Conservation (phyloP, 2,329 filamentous ascomycete species). For the Diaporthe aspalathi region DNA sequence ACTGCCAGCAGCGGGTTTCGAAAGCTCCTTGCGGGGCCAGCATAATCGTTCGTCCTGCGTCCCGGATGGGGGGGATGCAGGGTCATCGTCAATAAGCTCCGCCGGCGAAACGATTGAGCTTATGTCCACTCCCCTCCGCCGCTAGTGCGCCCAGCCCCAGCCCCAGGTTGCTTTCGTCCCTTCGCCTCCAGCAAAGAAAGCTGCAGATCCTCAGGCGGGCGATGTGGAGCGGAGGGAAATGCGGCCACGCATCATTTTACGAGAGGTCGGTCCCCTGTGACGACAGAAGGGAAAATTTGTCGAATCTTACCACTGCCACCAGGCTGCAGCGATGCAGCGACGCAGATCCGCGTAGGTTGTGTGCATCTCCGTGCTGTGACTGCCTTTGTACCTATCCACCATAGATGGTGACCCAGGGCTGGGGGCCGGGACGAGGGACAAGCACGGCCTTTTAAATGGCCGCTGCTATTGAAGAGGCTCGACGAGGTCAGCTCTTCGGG, state of each 20-base stretch:
- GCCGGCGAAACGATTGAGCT: slow-evolving; percentile 37
- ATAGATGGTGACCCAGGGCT: slow-evolving; percentile 28
- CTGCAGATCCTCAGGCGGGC: slow-evolving; percentile 16
- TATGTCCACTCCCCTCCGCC: slow-evolving; percentile 34
- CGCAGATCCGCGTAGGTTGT: not conserved
- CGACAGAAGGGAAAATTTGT: not conserved
- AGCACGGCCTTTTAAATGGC: not conserved
- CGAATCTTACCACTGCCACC: not conserved
- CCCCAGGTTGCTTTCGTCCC: not conserved
- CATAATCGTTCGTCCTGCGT: slow-evolving; percentile 36
- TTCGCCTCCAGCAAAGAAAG: not conserved
- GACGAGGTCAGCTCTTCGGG: not conserved
- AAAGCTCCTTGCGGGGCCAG: slow-evolving; percentile 30
- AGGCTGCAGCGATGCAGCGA: not conserved
- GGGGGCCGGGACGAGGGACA: slow-evolving; percentile 5
- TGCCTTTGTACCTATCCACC: slow-evolving; percentile 6
- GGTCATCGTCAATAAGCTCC: slow-evolving; percentile 37
- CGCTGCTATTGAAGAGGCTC: slow-evolving; percentile 10
- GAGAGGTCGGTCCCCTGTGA: slow-evolving; percentile 14
- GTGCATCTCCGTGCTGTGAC: not conserved
- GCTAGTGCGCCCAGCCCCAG: slow-evolving; percentile 3
- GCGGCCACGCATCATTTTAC: slow-evolving; percentile 19
- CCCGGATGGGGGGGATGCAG: slow-evolving; percentile 24
- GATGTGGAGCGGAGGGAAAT: slow-evolving; percentile 24
- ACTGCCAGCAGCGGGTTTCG: slow-evolving; percentile 30